phyloP scores from a whole-genome alignment of 1,139 yeast species.

The Wickerhamomyces sp. region DNA sequence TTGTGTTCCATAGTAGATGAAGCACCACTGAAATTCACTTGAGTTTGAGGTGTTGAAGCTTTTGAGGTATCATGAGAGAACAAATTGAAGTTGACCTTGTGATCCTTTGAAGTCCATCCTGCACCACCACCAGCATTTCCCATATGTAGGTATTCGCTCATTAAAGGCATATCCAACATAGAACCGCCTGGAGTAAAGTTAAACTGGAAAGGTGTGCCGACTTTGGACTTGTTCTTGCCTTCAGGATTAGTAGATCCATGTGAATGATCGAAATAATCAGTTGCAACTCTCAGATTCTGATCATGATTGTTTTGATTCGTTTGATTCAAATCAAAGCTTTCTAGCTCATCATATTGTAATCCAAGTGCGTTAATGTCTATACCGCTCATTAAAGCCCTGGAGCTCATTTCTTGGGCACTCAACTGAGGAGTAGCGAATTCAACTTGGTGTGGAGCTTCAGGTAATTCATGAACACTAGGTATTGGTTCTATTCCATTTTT shows the following conservation, averaged over 20 bases:
- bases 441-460: slow-evolving; percentile 57
- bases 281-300: slow-evolving; percentile 3
- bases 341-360: slow-evolving; percentile 29
- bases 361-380: slow-evolving; percentile 36
- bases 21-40: slow-evolving; percentile 1
- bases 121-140: slow-evolving; percentile 30
- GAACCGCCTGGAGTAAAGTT: slow-evolving; percentile 28
- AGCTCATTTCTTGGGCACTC: slow-evolving; percentile 33
- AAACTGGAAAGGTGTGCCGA: slow-evolving; percentile 34
- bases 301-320: slow-evolving; percentile 5
- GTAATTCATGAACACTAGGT: slow-evolving; percentile 17
- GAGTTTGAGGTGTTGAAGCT: slow-evolving; percentile 11
- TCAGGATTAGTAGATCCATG: slow-evolving; percentile 1
- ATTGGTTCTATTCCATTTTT: slow-evolving; percentile 8
- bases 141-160: slow-evolving; percentile 27
- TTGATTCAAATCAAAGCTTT: slow-evolving; percentile 26
- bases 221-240: neutral
- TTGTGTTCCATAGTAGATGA: slow-evolving; percentile 7
- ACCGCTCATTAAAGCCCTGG: slow-evolving; percentile 33
- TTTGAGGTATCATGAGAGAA: slow-evolving; percentile 16
- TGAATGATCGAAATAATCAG: slow-evolving; percentile 7
- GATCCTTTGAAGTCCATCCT: slow-evolving; percentile 22
- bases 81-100: slow-evolving; percentile 17
- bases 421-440: slow-evolving; percentile 80
- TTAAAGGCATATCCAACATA: slow-evolving; percentile 25